These are phyloP conservation scores for Pseudogymnoascus verrucosus DNA, from an alignment of 2,329 filamentous ascomycete species.

Conservation along the genomic window DNA sequence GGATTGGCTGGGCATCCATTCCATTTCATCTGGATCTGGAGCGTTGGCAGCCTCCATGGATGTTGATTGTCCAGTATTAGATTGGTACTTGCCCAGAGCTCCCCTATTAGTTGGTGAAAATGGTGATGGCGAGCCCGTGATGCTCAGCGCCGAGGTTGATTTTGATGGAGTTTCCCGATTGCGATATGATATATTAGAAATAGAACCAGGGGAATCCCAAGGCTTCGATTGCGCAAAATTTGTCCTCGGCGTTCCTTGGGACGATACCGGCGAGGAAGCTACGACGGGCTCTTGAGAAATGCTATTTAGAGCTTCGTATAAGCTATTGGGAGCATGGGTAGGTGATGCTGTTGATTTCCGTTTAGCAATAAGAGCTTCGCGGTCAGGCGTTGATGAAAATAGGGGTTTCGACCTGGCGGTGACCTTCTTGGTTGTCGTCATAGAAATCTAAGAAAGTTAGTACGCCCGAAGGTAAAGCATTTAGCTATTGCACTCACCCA, in stretches of 20 bases:
- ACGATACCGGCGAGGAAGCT: neutral
- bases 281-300: neutral
- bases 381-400: neutral
- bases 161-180: slow-evolving; percentile 2
- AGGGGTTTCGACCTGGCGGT: neutral
- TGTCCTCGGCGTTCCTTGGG: neutral
- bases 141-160: neutral
- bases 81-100: neutral
- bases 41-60: slow-evolving; percentile 11
- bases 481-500: slow-evolving; percentile 39
- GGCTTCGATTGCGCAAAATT: neutral
- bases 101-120: neutral
- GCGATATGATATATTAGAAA: neutral
- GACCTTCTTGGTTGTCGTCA: neutral
- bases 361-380: neutral
- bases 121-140: neutral
- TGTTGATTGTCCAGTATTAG: neutral
- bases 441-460: neutral
- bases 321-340: neutral
- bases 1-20: slow-evolving; percentile 60
- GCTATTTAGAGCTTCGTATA: neutral
- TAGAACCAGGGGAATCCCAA: neutral
- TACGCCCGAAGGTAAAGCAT: neutral
- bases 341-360: neutral
- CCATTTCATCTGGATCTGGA: slow-evolving; percentile 45